A percentile compares a stretch with the other conserved stretches of the same genome.
Conservation (phyloP, 192 early-diverging fungal genomes). For the Podila epicladia region DNA sequence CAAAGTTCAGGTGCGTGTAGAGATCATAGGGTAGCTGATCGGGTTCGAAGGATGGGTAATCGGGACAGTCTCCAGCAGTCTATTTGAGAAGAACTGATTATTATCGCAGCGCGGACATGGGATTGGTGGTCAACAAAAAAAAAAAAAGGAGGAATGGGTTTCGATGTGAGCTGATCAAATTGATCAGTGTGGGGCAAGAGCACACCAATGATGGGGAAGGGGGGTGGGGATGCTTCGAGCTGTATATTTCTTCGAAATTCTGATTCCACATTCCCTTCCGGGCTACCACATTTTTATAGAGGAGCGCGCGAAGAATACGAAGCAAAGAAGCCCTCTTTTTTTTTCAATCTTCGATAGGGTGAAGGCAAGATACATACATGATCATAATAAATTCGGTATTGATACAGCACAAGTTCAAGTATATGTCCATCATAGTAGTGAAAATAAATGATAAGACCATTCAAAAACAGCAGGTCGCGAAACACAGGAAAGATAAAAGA, state of each 20-base stretch:
- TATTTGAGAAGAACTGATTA: not conserved
- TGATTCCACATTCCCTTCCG: slow-evolving; percentile 18
- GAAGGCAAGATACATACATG: no score
- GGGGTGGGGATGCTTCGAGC: no score
- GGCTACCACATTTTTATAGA: not conserved
- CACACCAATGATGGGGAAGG: no score
- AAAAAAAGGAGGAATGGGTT: slow-evolving; percentile 3
- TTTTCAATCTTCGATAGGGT: not conserved
- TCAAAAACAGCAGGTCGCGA: no score
- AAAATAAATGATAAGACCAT: no score
- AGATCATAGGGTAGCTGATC: slow-evolving; percentile 29
- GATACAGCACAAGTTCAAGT: no score
- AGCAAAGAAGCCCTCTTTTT: slow-evolving; percentile 10
- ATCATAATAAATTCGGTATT: no score
- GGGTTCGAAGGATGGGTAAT: slow-evolving; percentile 36
- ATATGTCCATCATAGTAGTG: no score
- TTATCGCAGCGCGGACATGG: not conserved
- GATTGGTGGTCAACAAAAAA: not conserved
- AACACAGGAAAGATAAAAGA: no score
- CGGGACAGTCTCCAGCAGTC: slow-evolving; percentile 30
- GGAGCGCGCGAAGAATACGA: no score
- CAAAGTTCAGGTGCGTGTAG: slow-evolving; percentile 49
- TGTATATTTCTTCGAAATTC: not conserved
- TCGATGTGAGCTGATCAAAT: no score
- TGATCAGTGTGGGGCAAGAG: not conserved